Evolutionary conservation across 495 filamentous ascomycete genomes (phyloP), one percentile per base, ranked within the genome.

Genomic region (Melanomma pulvis-pyrius): DNA sequence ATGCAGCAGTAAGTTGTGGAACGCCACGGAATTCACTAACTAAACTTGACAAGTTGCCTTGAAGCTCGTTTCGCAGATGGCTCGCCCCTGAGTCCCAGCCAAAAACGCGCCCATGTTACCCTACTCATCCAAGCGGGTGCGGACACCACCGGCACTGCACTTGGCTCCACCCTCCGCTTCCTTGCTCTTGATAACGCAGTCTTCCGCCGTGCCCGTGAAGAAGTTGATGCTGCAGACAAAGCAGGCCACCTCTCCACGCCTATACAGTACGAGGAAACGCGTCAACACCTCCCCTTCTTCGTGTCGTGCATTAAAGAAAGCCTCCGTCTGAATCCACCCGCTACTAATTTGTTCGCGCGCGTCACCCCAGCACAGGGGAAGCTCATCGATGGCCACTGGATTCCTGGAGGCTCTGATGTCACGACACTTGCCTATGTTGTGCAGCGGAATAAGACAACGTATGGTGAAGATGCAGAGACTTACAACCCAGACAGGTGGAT

Each of bases 401-500:
- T 88, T 56, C 86, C 86, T 0, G 72, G 76, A 1, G 81, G 80
- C 21, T 81, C 78, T 0, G 66, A 75, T 1, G 71, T 89, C 25
- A 83, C 82, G 0, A 78, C 80, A 51, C 86, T 85, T 68, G 80
- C 82, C 0, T 86, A 82, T 74, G 80, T 85, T 52, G 57, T 84
- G 41, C 81, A 82, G 56, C 78, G 84, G 0, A 79, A 85, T 49
- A 76, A 76, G 63, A 77, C 74, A 0, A 68, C 84, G n/a, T 91
- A 86, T 72, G 88, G 88, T 0, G 71, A 81, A 5, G 88, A 91
- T 63, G 83, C 86, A 7, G 83, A 88, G 1, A 67, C 71, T 0
- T 92, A 83, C 68, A 74, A 82, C 19, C 88, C 89, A 0, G 87
- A 88, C 73, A 71, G 89, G 44, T 91, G 89, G 88, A 69, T 91